phyloP scores from a whole-genome alignment of 139 green algal genomes.

The Bryopsis sp. region DNA sequence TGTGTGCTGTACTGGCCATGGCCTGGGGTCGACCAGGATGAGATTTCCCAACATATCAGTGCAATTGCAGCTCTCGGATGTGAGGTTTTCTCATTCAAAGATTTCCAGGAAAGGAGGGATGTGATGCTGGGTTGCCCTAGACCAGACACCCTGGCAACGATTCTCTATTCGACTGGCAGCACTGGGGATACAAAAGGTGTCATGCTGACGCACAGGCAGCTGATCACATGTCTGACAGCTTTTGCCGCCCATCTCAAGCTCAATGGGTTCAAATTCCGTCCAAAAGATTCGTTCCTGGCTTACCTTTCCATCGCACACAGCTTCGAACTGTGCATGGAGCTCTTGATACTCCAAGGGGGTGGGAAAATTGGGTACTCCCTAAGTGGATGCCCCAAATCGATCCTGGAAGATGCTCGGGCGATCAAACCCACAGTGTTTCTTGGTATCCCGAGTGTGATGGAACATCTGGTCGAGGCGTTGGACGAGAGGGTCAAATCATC shows the following conservation, averaged over 20 bases:
- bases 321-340: constrained; percentile 63
- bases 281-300: constrained; percentile 47
- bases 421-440: constrained; percentile 85
- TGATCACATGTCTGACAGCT: constrained; percentile 47
- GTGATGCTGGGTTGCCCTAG: constrained; percentile 37
- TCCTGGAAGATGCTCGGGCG: constrained; percentile 75
- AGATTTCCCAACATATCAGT: background rate
- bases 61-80: constrained; percentile 24
- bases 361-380: constrained; percentile 73
- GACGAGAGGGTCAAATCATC: constrained; percentile 36
- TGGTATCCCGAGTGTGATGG: constrained; percentile 91
- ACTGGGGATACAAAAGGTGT: constrained; percentile 80
- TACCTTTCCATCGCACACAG: constrained; percentile 70
- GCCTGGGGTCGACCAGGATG: constrained; percentile 35
- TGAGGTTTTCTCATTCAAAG: constrained; percentile 49
- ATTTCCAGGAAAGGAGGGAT: constrained; percentile 38
- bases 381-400: constrained; percentile 66
- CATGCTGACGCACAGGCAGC: constrained; percentile 57
- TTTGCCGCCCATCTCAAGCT: constrained; percentile 42
- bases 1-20: constrained; percentile 78
- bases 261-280: constrained; percentile 19
- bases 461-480: constrained; percentile 83
- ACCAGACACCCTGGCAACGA: constrained; percentile 74
- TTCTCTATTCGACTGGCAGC: constrained; percentile 91
- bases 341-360: constrained; percentile 65